phyloP scores from a whole-genome alignment of 2,329 filamentous ascomycete genomes.

The Metarhizium humberi region DNA sequence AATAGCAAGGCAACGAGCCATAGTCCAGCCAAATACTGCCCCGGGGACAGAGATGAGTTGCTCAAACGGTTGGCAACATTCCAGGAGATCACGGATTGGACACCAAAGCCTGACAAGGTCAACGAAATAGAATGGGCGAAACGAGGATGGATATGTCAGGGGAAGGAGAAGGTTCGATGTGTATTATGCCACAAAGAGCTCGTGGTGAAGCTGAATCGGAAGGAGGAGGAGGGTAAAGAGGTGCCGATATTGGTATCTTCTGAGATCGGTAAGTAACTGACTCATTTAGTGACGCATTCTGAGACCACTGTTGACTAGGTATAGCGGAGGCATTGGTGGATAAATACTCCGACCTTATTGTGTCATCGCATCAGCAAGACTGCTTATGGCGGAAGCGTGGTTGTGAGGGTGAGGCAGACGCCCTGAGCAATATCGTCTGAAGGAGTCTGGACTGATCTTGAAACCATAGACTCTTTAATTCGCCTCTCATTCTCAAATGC shows the following conservation, averaged over 20 bases:
- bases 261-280: conserved; percentile 39
- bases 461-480: conserved; percentile 43
- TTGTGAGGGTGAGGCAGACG: conserved; percentile 61
- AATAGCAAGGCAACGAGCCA: conserved; percentile 12
- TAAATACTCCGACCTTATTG: conserved; percentile 64
- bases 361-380: conserved; percentile 65
- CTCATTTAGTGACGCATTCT: too few relatives aligned
- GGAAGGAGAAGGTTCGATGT: conserved; percentile 76
- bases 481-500: conserved; percentile 56
- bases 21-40: conserved; percentile 63
- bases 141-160: conserved; percentile 79
- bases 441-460: not conserved
- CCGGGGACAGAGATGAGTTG: conserved; percentile 76
- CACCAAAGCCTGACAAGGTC: conserved; percentile 78
- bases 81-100: conserved; percentile 85
- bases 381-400: conserved; percentile 82
- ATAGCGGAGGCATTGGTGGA: conserved; percentile 59
- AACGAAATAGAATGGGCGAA: conserved; percentile 94
- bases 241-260: conserved; percentile 44
- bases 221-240: conserved; percentile 46
- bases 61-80: conserved; percentile 77
- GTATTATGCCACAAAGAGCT: conserved; percentile 77
- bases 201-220: conserved; percentile 65
- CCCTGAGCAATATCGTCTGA: not conserved
- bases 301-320: conserved; percentile 10